Conservation (phyloP, 495 filamentous ascomycete species). For the Annulohypoxylon bovei region DNA sequence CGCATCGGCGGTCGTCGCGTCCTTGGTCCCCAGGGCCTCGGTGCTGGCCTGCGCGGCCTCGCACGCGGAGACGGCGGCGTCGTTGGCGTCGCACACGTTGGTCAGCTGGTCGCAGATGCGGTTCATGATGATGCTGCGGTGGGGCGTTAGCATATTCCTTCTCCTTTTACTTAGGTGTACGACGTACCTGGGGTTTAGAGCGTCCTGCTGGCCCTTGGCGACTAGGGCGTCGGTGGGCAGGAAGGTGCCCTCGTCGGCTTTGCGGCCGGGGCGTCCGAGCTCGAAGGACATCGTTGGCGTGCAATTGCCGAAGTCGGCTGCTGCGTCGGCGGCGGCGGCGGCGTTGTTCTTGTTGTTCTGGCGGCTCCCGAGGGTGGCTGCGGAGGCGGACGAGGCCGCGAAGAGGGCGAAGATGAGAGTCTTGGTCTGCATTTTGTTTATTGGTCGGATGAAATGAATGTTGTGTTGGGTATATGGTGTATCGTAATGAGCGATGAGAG, state of each 20-base stretch:
- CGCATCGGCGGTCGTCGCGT: neutral
- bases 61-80: constrained; percentile 3
- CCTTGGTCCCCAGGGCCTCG: neutral
- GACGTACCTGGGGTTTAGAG: neutral
- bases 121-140: constrained; percentile 5
- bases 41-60: constrained; percentile 5
- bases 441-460: neutral
- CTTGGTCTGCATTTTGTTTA: neutral
- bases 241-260: constrained; percentile 6
- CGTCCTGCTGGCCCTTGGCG: neutral
- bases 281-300: constrained; percentile 5
- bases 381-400: neutral
- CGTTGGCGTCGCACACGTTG: constrained; percentile 10
- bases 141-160: too few species aligned
- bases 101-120: constrained; percentile 11
- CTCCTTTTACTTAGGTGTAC: too few species aligned
- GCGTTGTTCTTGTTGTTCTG: constrained; percentile 5
- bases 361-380: neutral
- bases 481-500: neutral
- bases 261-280: neutral
- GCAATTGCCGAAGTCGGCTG: constrained; percentile 3
- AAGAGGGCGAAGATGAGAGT: neutral
- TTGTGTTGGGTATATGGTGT: neutral
- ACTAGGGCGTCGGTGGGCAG: neutral
- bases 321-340: neutral